Conservation (phyloP, 192 early-diverging fungal species). For the Pilobolus umbonatus region DNA sequence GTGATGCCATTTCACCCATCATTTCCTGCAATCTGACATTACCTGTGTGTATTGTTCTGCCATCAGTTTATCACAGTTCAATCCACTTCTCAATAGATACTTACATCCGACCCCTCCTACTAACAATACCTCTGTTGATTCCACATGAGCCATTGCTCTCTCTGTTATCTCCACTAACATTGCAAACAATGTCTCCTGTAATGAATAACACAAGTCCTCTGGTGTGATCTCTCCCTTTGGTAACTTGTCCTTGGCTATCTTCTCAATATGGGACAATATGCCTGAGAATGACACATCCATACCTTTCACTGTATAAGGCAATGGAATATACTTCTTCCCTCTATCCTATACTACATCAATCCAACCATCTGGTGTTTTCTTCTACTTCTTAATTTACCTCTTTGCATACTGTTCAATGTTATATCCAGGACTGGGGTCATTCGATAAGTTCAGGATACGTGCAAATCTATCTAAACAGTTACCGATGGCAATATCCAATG, state of each 20-base stretch:
- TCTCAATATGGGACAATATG: constrained; percentile 88
- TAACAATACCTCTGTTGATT: constrained; percentile 82
- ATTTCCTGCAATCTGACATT: constrained; percentile 94
- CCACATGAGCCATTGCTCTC: constrained; percentile 97
- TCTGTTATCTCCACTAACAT: constrained; percentile 99
- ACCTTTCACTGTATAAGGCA: constrained; percentile 97
- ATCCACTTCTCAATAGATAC: constrained; percentile 15
- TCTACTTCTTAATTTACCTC: constrained; percentile 47
- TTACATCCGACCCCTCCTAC: constrained; percentile 96
- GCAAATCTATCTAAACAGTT: constrained; percentile 99
- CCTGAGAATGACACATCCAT: constrained; percentile 99
- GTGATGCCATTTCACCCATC: constrained; percentile 93
- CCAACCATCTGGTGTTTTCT: too few relatives aligned
- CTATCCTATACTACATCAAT: constrained; percentile 34
- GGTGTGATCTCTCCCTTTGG: constrained; percentile 51
- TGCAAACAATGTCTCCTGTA: constrained; percentile 97
- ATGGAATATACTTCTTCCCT: constrained; percentile 78
- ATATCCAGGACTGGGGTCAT: constrained; percentile 96
- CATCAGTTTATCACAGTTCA: background rate
- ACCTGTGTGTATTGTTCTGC: constrained; percentile 40
- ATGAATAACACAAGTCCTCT: constrained; percentile 94
- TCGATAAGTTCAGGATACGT: constrained; percentile 84
- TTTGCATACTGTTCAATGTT: constrained; percentile 97
- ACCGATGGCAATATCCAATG: constrained; percentile 96
- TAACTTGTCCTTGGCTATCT: constrained; percentile 56